phyloP scores from a whole-genome alignment of 306 rosid genomes.

The Lotus japonicus region DNA sequence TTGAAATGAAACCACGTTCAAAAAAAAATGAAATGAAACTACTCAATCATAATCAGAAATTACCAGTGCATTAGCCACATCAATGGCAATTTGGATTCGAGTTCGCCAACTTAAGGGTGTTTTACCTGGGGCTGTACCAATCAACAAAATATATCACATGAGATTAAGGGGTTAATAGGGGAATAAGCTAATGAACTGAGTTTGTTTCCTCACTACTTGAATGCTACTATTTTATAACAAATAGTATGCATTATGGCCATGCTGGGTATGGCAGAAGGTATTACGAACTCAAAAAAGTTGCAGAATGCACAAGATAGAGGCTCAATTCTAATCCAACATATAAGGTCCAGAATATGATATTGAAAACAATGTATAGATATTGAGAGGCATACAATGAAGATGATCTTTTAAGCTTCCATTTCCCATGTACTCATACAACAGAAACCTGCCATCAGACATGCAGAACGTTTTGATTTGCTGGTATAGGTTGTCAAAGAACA shows the following conservation, averaged over 20 bases:
- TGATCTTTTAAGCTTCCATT: conserved; percentile 98
- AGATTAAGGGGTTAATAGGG: conserved; percentile 12
- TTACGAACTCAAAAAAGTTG: neutral
- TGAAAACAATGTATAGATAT: conserved; percentile 18
- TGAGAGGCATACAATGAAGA: conserved; percentile 81
- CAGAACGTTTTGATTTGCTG: conserved; percentile 21
- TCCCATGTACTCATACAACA: conserved; percentile 90
- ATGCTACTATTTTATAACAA: neutral
- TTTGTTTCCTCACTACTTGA: neutral
- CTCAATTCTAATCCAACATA: conserved; percentile 5
- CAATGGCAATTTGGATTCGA: conserved; percentile 87
- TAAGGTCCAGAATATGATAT: neutral
- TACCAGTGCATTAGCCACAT: conserved; percentile 97
- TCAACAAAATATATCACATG: conserved; percentile 9
- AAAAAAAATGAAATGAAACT: too few species aligned
- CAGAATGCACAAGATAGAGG: neutral
- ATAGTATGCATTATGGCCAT: neutral
- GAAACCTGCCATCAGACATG: conserved; percentile 64
- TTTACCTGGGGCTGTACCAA: conserved; percentile 62
- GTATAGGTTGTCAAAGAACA: conserved; percentile 21
- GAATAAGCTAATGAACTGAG: neutral
- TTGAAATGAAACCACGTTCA: conserved; percentile 17
- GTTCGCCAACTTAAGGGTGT: conserved; percentile 80
- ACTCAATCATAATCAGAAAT: conserved; percentile 16
- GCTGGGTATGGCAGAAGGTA: neutral